phyloP scores from a whole-genome alignment of 169 alveolate genomes.

The Sarcocystis neurona region DNA sequence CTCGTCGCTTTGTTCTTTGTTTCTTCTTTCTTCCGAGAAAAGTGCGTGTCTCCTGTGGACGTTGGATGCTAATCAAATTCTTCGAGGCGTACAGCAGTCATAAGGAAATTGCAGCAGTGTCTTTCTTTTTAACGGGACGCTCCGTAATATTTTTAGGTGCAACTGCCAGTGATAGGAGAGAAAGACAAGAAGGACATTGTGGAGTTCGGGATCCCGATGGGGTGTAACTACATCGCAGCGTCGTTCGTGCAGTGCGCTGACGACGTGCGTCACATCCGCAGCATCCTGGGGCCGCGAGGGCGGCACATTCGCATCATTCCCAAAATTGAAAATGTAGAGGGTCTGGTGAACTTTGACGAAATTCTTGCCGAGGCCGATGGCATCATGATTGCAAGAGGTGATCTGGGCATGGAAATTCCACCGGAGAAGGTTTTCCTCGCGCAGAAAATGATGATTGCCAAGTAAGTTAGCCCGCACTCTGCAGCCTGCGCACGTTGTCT shows the following conservation, averaged over 20 bases:
- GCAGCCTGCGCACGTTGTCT: too few relatives aligned
- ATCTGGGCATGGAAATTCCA: constrained; percentile 98
- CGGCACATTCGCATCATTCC: constrained; percentile 94
- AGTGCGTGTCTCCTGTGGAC: too few relatives aligned
- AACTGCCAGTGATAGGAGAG: constrained; percentile 96
- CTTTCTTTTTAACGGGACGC: too few relatives aligned
- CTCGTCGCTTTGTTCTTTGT: too few relatives aligned
- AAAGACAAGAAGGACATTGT: constrained; percentile 96
- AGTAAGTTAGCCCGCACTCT: too few relatives aligned
- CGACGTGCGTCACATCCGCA: constrained; percentile 85
- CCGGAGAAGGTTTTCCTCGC: constrained; percentile 96
- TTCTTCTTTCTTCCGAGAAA: too few relatives aligned
- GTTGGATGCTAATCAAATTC: too few relatives aligned
- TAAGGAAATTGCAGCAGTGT: too few relatives aligned
- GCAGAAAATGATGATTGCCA: constrained; percentile 95
- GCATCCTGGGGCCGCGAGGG: constrained; percentile 88
- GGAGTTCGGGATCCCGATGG: constrained; percentile 95
- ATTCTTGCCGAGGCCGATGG: constrained; percentile 96
- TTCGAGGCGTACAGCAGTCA: too few relatives aligned
- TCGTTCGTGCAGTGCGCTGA: constrained; percentile 81
- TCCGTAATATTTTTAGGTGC: constrained; percentile 69
- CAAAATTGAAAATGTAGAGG: constrained; percentile 97
- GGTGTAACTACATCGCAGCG: constrained; percentile 94
- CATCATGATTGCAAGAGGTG: constrained; percentile 98
- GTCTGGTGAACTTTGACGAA: constrained; percentile 93